Base-by-base conservation (phyloP, 2,329 filamentous ascomycete species). In the Colletotrichum lindemuthianum region DNA sequence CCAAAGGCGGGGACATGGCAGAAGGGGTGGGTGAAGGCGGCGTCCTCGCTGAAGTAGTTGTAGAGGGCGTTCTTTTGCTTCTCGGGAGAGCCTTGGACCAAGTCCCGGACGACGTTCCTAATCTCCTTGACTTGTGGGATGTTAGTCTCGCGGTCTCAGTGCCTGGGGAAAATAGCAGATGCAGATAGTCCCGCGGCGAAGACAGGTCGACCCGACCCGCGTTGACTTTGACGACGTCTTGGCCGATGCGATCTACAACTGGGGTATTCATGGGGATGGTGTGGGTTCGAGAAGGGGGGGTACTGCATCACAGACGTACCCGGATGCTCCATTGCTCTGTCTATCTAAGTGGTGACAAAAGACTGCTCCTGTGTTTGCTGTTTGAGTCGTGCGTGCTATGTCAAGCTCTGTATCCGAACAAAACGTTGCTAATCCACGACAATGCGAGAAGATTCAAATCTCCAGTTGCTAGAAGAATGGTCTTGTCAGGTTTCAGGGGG, bases 21-120 rank as follows among this genome's bases (percentile, higher is more conserved):
- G 74, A 95, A 90, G 0, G 92, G 92, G 69, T 97, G 92, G 3
- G 86, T 84, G 73, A 97, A 96, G 36, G 87, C 85, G 8, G 92
- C 91, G 71, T 90, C 81, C 9, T 84, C 84, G 0, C 89, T 86
- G 76, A 94, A 97, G 78, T 92, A 94, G n/a, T 80, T 82, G 61
- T 91, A 82, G 32, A 97, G 80, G 0, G 90, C 82, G 4, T 82
- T 79, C 59, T 83, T 78, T 75, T 96, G 93, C 39, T 90, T 79
- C 1, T 85, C 81, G 0, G 90, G 89, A 0, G 84, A 83, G 49
- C 90, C 88, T 73, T 90, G 87, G 44, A 87, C 89, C 63, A 97
- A 85, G 40, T 84, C 80, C 63, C 84, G 84, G 75, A 97, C 91
- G 57, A 97, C 82, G 10, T 76, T 74, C 24, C 81, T 73, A 69